Evolutionary conservation across 805 yeast species (phyloP).

Genomic region (Barnettozyma wickerhamii): DNA sequence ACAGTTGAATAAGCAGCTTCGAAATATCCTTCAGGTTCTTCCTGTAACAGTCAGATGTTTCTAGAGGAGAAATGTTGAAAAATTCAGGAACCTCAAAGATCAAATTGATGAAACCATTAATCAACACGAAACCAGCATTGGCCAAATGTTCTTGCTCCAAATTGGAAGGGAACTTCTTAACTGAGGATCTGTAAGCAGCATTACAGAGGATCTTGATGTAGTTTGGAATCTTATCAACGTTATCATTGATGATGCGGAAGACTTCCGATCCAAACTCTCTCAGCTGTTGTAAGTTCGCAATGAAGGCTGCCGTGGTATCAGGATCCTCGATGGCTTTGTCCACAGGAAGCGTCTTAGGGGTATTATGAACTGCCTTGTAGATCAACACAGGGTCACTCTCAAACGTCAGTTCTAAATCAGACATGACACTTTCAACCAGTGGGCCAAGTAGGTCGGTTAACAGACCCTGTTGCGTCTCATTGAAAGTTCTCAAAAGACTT

Average conservation of each 20-base stretch:
- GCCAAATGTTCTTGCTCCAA: constrained; percentile 56
- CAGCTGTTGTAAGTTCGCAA: constrained; percentile 65
- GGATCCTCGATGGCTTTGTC: constrained; percentile 76
- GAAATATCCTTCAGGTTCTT: constrained; percentile 55
- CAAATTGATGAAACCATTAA: constrained; percentile 46
- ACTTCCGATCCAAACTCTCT: constrained; percentile 68
- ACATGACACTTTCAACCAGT: constrained; percentile 31
- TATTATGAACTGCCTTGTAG: constrained; percentile 37
- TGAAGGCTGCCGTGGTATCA: constrained; percentile 65
- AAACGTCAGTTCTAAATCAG: constrained; percentile 45
- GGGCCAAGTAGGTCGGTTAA: constrained; percentile 34
- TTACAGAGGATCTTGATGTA: constrained; percentile 55
- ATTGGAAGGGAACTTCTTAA: constrained; percentile 51
- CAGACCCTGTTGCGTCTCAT: constrained; percentile 32
- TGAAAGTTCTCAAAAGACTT: constrained; percentile 35
- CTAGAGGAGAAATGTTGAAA: constrained; percentile 43
- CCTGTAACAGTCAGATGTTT: constrained; percentile 13
- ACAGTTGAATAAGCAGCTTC: constrained; percentile 59
- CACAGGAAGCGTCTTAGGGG: constrained; percentile 40
- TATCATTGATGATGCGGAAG: constrained; percentile 45
- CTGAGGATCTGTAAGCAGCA: constrained; percentile 36
- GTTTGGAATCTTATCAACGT: constrained; percentile 45
- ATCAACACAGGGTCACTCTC: constrained; percentile 78
- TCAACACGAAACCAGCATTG: constrained; percentile 62
- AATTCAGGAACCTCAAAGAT: constrained; percentile 50